A percentile compares a stretch with the other conserved stretches of the same genome.
These are phyloP conservation scores for Rubroshorea leprosula DNA, from an alignment of 345 rosid genomes.

Conservation along the genomic window DNA sequence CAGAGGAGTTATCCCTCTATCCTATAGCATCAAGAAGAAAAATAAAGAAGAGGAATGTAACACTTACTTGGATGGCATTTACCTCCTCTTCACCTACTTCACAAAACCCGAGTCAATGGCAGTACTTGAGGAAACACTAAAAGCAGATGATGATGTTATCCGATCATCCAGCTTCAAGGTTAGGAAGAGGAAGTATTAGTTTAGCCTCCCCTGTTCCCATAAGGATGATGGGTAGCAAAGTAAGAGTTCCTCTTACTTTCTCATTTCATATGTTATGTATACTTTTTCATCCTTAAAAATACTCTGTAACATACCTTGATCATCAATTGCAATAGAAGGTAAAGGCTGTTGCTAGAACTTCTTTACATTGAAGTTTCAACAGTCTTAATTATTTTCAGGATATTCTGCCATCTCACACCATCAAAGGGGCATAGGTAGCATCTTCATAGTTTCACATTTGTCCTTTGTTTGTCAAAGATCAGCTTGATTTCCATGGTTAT, in stretches of 20 bases:
- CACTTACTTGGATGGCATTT: constrained; percentile 90
- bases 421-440: no score
- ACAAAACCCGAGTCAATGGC: no score
- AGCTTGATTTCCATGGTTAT: no score
- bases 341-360: no score
- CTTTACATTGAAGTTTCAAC: no score
- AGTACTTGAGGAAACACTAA: no score
- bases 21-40: constrained; percentile 79
- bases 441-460: constrained; percentile 7
- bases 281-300: no score
- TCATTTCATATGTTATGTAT: constrained; percentile 8
- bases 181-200: constrained; percentile 59
- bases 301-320: no score
- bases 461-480: no score
- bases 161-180: constrained; percentile 68
- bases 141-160: constrained; percentile 63
- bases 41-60: constrained; percentile 81
- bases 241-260: constrained; percentile 4
- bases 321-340: no score
- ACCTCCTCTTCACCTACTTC: constrained; percentile 86
- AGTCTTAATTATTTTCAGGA: no score
- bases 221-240: constrained; percentile 18
- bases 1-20: constrained; percentile 82
- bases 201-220: constrained; percentile 8
- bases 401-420: no score